Conservation (phyloP, 768 basidiomycete genomes). For the Tylopilus rubrobrunneus region DNA sequence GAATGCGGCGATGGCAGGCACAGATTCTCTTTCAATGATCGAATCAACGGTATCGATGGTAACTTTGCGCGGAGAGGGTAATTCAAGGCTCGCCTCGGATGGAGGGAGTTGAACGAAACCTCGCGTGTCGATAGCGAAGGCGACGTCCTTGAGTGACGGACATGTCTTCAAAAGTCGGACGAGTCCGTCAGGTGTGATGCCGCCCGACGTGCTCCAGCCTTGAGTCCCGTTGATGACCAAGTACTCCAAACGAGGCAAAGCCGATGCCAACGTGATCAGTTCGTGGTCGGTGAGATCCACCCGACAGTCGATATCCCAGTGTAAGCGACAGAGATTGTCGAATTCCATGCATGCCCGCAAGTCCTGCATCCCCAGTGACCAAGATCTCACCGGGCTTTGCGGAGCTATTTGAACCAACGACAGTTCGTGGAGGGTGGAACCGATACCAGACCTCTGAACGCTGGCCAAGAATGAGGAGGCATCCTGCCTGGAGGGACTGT, state of each 20-base stretch:
- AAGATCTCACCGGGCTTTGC: too few relatives aligned
- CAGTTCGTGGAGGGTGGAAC: neutral
- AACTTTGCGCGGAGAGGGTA: neutral
- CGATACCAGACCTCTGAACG: neutral
- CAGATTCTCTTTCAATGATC: neutral
- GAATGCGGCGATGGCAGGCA: too few relatives aligned
- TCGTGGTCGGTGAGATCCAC: neutral
- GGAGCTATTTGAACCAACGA: neutral
- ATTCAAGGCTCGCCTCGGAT: neutral
- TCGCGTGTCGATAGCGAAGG: neutral
- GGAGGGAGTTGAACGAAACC: neutral
- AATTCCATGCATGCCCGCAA: neutral
- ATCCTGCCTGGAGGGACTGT: neutral
- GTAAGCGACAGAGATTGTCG: neutral
- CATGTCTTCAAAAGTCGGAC: neutral
- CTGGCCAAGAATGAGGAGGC: neutral
- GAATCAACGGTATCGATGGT: neutral
- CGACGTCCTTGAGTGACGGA: neutral
- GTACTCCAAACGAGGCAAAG: neutral
- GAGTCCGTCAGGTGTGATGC: neutral
- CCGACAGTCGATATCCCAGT: neutral
- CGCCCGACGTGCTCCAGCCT: neutral
- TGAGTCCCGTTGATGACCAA: neutral
- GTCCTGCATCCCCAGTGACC: neutral
- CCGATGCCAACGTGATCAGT: neutral